Conservation (phyloP, 2,329 filamentous ascomycete genomes). For the Xylariaceae sp. region DNA sequence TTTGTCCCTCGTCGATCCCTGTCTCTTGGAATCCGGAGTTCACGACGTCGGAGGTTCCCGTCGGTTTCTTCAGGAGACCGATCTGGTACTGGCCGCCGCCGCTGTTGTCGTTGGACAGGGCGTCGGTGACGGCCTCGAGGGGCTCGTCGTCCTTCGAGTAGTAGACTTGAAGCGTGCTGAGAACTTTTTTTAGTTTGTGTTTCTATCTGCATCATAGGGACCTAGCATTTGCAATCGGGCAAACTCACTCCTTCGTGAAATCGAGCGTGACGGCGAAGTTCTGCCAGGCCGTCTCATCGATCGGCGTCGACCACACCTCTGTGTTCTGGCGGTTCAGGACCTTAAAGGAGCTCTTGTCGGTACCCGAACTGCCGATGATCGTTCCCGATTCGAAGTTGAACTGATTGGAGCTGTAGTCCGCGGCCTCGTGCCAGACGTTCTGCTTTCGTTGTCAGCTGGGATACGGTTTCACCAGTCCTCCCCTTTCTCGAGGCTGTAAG, state of each 20-base stretch:
- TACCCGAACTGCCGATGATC: constrained; percentile 39
- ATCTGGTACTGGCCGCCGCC: constrained; percentile 60
- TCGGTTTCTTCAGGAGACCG: constrained; percentile 61
- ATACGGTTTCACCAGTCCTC: background rate
- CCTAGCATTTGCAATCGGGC: background rate
- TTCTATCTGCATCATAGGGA: background rate
- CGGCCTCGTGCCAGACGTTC: constrained; percentile 40
- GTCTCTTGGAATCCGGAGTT: constrained; percentile 52
- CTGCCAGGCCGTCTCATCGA: constrained; percentile 56
- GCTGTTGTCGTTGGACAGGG: constrained; percentile 52
- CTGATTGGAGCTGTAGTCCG: constrained; percentile 37
- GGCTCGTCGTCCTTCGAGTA: constrained; percentile 54
- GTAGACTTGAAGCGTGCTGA: constrained; percentile 58
- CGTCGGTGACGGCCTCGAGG: constrained; percentile 50
- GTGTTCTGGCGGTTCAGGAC: constrained; percentile 43
- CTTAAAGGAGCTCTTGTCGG: constrained; percentile 46
- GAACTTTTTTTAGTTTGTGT: background rate
- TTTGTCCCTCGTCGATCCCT: constrained; percentile 51
- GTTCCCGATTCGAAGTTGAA: constrained; percentile 41
- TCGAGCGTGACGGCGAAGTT: constrained; percentile 63
- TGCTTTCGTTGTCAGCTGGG: constrained; percentile 3
- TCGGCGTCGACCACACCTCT: constrained; percentile 44
- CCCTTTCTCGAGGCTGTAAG: background rate
- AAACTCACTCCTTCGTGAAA: constrained; percentile 55
- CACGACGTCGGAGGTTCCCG: constrained; percentile 53